Base-by-base conservation (phyloP, 2,329 filamentous ascomycete genomes). In the Penicillium brevicompactum region DNA sequence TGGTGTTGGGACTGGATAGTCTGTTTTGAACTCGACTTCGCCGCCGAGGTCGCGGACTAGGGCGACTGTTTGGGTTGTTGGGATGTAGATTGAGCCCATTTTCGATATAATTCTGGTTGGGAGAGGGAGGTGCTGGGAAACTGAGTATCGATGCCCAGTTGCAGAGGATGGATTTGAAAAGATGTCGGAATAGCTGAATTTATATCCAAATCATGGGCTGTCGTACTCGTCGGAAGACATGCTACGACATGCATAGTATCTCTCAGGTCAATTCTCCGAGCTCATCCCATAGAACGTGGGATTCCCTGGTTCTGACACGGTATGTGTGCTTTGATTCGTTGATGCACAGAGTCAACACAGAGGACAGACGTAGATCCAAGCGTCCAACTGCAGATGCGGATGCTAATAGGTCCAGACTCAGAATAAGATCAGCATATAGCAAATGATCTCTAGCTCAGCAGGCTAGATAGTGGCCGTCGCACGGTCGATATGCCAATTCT, bases 1-100 rank as follows among this genome's bases (percentile, higher is more conserved):
- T 0, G 74, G 73, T 2, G 54, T 64, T 24, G 72, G 70, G 13
- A 79, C 76, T 6, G 76, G 76, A 50, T 79, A 78, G 47, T 74
- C 68, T 31, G 71, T 62, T 37, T 71, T 67, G 55, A 77, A 76
- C 46, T 77, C 71, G 22, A 78, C 73, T 6, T 67, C 61, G 8
- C 72, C 73, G 14, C 76, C 76, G 2, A 78, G 69, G 22, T 69
- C 58, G 16, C 62, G 71, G 60, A 82, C 73, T 53, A 78, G 64
- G 41, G 75, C 74, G 22, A 75, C 76, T 2, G 71, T 77, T 55
- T 79, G 75, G 7, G 61, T 65, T 45, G 62, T 46, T 10, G 57
- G 63, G 42, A 66, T 60, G 14, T 51, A 46, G 31, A 45, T 47
- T 32, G 46, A 59, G 41, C 13, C 31, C 61, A 63, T 61, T n/a